phyloP scores from a whole-genome alignment of 1,284 basidiomycete species.

The Porphyrellus sp. region DNA sequence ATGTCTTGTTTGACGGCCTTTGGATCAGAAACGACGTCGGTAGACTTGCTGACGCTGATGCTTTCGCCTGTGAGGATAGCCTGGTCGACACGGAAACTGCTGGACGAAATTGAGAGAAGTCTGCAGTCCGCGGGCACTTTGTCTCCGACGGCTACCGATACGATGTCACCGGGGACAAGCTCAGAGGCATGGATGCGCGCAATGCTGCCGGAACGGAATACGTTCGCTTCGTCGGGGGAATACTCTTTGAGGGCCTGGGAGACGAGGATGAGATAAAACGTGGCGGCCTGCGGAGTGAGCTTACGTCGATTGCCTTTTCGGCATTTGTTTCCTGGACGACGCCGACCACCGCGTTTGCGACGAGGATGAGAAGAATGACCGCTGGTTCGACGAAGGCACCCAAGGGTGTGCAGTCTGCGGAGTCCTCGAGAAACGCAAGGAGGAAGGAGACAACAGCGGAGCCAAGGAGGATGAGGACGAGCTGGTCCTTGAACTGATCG shows the following conservation, averaged over 20 bases:
- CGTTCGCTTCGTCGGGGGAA: conserved; percentile 92
- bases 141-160: conserved; percentile 88
- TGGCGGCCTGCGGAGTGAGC: conserved; percentile 33
- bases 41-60: conserved; percentile 79
- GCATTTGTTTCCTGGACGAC: conserved; percentile 95
- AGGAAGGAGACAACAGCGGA: conserved; percentile 90
- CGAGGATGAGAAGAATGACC: conserved; percentile 89
- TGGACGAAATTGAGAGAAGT: conserved; percentile 84
- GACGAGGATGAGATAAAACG: conserved; percentile 1
- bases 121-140: conserved; percentile 93
- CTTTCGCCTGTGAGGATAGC: conserved; percentile 94
- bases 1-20: conserved; percentile 94
- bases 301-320: conserved; percentile 91
- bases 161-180: conserved; percentile 91
- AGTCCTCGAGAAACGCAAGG: conserved; percentile 80
- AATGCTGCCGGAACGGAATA: conserved; percentile 73
- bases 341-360: conserved; percentile 92
- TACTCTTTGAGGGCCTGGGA: conserved; percentile 88
- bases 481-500: conserved; percentile 97
- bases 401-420: conserved; percentile 61
- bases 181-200: conserved; percentile 77
- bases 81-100: conserved; percentile 90
- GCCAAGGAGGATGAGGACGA: conserved; percentile 89
- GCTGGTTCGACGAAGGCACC: conserved; percentile 90
- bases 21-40: conserved; percentile 61